Evolutionary conservation across 116 monocot species (phyloP).

Genomic region (Posidonia oceanica): DNA sequence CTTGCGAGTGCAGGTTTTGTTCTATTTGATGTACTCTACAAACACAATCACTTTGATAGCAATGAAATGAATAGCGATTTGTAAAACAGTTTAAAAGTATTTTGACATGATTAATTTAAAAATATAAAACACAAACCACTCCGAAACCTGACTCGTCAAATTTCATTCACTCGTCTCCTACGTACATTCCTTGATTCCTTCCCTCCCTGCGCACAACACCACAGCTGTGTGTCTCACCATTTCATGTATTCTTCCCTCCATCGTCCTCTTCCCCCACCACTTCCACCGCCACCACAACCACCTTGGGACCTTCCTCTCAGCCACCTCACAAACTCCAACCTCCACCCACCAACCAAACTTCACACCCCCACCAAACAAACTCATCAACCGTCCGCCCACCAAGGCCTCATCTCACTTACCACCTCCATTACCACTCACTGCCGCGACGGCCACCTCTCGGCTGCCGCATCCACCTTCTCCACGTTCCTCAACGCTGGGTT

Average conservation of each 20-base stretch:
- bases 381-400: constrained; percentile 4
- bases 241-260: background rate
- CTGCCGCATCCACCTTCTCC: constrained; percentile 32
- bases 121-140: too few relatives aligned
- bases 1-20: too few relatives aligned
- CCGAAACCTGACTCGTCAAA: too few relatives aligned
- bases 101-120: too few relatives aligned
- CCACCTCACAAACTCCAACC: constrained; percentile 1
- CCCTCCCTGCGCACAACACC: too few relatives aligned
- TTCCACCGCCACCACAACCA: background rate
- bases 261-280: background rate
- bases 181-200: too few relatives aligned
- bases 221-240: too few relatives aligned
- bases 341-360: background rate
- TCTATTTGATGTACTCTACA: too few relatives aligned
- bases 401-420: constrained; percentile 40
- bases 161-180: too few relatives aligned
- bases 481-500: constrained; percentile 22
- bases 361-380: background rate
- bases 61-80: too few relatives aligned
- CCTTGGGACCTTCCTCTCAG: background rate
- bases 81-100: too few relatives aligned
- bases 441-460: constrained; percentile 11
- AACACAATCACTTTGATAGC: too few relatives aligned
- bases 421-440: constrained; percentile 15